Evolutionary conservation across 2,329 filamentous ascomycete species (phyloP).

Genomic region (Fusarium abutilonis): DNA sequence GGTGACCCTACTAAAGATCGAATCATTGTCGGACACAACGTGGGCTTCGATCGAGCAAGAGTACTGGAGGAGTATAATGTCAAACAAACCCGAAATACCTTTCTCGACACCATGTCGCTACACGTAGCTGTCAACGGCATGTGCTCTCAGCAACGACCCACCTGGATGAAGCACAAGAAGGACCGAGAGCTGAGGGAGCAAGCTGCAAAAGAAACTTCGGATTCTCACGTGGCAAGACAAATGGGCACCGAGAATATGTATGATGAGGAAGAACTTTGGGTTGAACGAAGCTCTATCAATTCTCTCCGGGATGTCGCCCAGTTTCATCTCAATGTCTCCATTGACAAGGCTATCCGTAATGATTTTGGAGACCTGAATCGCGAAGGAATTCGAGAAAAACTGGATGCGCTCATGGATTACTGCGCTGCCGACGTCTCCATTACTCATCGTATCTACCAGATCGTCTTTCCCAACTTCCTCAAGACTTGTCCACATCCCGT

Average conservation of each 20-base stretch:
- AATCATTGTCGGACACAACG: constrained; percentile 91
- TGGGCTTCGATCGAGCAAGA: constrained; percentile 92
- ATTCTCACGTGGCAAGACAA: constrained; percentile 75
- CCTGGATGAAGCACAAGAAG: constrained; percentile 97
- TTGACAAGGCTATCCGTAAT: constrained; percentile 89
- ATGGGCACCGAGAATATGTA: constrained; percentile 75
- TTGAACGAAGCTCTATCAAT: constrained; percentile 93
- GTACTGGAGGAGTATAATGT: constrained; percentile 90
- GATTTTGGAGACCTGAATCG: constrained; percentile 86
- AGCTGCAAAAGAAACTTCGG: constrained; percentile 75
- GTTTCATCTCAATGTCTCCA: constrained; percentile 90
- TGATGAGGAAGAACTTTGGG: constrained; percentile 95
- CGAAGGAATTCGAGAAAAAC: constrained; percentile 71
- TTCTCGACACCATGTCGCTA: constrained; percentile 97
- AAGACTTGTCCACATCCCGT: constrained; percentile 94
- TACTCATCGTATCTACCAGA: constrained; percentile 93
- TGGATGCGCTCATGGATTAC: constrained; percentile 89
- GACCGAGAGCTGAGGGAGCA: constrained; percentile 84
- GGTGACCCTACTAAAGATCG: constrained; percentile 78
- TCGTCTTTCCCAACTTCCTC: constrained; percentile 90
- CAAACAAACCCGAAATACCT: constrained; percentile 82
- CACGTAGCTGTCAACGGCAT: constrained; percentile 98
- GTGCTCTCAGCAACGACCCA: constrained; percentile 95
- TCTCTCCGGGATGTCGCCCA: constrained; percentile 94
- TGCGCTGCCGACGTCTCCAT: constrained; percentile 94